Conservation (phyloP, 2,329 filamentous ascomycete species). For the Pseudocercospora crystallina region DNA sequence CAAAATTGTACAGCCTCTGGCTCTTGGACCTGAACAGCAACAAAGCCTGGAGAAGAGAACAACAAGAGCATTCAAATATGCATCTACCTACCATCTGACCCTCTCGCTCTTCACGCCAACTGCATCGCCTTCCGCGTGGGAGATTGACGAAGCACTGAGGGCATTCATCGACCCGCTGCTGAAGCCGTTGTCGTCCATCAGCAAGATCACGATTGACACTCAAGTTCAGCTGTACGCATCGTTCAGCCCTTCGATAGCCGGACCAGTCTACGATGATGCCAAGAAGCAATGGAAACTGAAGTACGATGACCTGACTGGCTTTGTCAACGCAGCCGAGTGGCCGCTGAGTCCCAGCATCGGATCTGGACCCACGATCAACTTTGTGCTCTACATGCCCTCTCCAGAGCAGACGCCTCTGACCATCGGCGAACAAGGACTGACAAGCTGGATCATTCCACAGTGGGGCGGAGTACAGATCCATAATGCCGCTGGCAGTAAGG, state of each 20-base stretch:
- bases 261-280: slow-evolving; percentile 54
- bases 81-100: slow-evolving; percentile 89
- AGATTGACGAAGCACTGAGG: slow-evolving; percentile 77
- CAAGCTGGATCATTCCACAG: slow-evolving; percentile 91
- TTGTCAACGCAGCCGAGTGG: slow-evolving; percentile 98
- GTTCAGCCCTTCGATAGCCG: slow-evolving; percentile 61
- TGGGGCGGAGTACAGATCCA: slow-evolving; percentile 82
- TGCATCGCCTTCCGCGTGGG: slow-evolving; percentile 80
- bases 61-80: slow-evolving; percentile 84
- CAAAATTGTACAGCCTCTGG: slow-evolving; percentile 24
- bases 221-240: slow-evolving; percentile 91
- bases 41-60: slow-evolving; percentile 64
- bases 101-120: slow-evolving; percentile 91
- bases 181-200: slow-evolving; percentile 74
- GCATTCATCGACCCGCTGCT: slow-evolving; percentile 82
- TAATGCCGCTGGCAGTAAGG: slow-evolving; percentile 49
- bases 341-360: slow-evolving; percentile 92
- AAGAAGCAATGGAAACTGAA: slow-evolving; percentile 66
- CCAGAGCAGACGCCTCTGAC: slow-evolving; percentile 61
- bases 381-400: slow-evolving; percentile 85
- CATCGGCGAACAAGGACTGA: slow-evolving; percentile 60
- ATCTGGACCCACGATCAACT: slow-evolving; percentile 90
- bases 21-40: slow-evolving; percentile 30
- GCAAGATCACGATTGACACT: slow-evolving; percentile 93
- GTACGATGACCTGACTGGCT: slow-evolving; percentile 86